A percentile compares a stretch with the other conserved stretches of the same genome.
These are phyloP conservation scores for Salix viminalis DNA, from an alignment of 345 rosid genomes.

Conservation along the genomic window DNA sequence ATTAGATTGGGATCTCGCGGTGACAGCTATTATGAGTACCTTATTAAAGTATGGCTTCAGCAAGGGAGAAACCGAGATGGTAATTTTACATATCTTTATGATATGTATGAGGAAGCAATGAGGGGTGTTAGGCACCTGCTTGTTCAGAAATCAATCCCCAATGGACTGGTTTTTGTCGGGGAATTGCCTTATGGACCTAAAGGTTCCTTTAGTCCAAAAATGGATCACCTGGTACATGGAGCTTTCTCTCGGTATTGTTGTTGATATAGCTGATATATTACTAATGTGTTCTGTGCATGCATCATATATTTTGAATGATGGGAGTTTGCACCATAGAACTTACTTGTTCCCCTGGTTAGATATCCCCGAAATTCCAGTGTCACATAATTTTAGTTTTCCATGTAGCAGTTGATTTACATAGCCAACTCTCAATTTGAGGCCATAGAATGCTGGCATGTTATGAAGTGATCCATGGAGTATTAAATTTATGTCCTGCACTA, in stretches of 20 bases:
- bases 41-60: constrained; percentile 96
- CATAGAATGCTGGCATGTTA: neutral
- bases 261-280: constrained; percentile 2
- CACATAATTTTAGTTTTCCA: neutral
- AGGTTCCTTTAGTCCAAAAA: constrained; percentile 91
- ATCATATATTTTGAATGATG: neutral
- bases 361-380: no score
- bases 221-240: constrained; percentile 93
- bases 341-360: neutral
- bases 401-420: neutral
- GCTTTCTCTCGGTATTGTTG: constrained; percentile 6
- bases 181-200: constrained; percentile 78
- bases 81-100: constrained; percentile 60
- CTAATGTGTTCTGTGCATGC: neutral
- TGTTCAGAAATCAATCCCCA: constrained; percentile 79
- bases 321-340: neutral
- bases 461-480: neutral
- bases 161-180: constrained; percentile 81
- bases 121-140: constrained; percentile 84
- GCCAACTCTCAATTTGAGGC: neutral
- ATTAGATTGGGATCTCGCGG: constrained; percentile 98
- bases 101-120: constrained; percentile 95
- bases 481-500: neutral
- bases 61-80: constrained; percentile 42
- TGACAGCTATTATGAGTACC: constrained; percentile 96